phyloP scores from a whole-genome alignment of 2,329 filamentous ascomycete species.

The Fusarium solani-melongenae region DNA sequence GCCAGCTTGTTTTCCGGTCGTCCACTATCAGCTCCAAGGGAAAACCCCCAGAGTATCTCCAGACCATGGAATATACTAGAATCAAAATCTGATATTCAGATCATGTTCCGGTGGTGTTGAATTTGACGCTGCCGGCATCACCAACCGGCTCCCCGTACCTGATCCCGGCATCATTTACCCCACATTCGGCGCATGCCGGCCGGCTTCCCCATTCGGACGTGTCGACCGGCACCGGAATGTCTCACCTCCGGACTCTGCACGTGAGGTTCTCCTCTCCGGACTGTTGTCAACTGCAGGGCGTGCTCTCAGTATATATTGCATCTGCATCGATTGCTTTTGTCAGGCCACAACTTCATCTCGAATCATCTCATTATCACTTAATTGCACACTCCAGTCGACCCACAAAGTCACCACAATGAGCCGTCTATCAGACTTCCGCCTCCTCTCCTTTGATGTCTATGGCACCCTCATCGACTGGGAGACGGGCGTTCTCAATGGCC shows the following conservation, averaged over 20 bases:
- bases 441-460: conserved; percentile 81
- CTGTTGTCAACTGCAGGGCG: conserved; percentile 27
- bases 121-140: neutral
- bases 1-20: neutral
- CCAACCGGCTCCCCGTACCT: neutral
- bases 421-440: conserved; percentile 44
- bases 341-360: neutral
- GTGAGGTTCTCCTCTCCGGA: conserved; percentile 11
- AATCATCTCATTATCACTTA: neutral
- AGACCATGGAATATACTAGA: neutral
- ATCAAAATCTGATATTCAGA: neutral
- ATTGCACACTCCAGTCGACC: neutral
- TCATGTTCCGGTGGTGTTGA: neutral
- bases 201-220: conserved; percentile 19
- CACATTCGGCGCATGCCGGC: conserved; percentile 22
- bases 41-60: neutral
- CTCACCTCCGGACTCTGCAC: neutral
- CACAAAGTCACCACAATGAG: conserved; percentile 19
- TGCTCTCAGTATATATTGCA: conserved; percentile 7
- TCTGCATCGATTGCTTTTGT: neutral
- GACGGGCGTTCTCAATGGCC: conserved; percentile 66
- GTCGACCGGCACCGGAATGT: conserved; percentile 15
- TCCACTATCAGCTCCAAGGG: neutral
- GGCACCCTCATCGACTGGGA: conserved; percentile 87
- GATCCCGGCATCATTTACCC: conserved; percentile 5